Evolutionary conservation across 1,284 basidiomycete species (phyloP).

Genomic region (Ceratobasidium sp.): DNA sequence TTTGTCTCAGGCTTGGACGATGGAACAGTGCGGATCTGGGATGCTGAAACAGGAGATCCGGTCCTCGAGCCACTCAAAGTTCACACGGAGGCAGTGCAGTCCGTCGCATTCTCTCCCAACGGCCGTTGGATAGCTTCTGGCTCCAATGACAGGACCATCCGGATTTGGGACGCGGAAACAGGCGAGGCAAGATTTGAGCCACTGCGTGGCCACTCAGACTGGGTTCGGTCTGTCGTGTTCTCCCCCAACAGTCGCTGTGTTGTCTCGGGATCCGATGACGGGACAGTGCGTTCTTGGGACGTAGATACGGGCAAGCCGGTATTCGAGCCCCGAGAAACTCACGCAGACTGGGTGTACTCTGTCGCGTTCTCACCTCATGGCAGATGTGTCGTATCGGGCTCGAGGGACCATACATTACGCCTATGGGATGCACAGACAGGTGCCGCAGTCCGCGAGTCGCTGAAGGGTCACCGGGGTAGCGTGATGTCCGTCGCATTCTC

Average conservation of each 20-base stretch:
- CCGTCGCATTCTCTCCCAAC: constrained; percentile 44
- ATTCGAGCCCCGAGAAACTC: not conserved
- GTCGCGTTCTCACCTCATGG: constrained; percentile 39
- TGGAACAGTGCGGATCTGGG: constrained; percentile 31
- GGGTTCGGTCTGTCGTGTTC: not conserved
- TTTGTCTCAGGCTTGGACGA: constrained; percentile 13
- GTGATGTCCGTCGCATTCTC: constrained; percentile 17
- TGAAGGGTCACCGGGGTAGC: not conserved
- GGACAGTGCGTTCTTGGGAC: constrained; percentile 36
- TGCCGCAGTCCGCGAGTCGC: not conserved
- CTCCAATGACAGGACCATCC: constrained; percentile 40
- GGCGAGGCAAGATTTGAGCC: not conserved
- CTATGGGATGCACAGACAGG: constrained; percentile 36
- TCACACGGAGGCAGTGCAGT: not conserved
- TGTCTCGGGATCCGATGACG: constrained; percentile 14
- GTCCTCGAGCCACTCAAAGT: not conserved
- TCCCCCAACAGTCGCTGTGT: not conserved
- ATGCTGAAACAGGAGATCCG: constrained; percentile 8
- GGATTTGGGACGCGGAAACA: constrained; percentile 37
- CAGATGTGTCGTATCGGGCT: constrained; percentile 31
- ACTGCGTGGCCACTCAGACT: constrained; percentile 19
- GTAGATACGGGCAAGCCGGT: not conserved
- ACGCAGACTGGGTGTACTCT: constrained; percentile 14
- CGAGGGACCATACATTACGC: constrained; percentile 15
- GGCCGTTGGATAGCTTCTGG: constrained; percentile 41